Evolutionary conservation across 495 filamentous ascomycete species (phyloP), one percentile per base, ranked within the genome.

Genomic region (Emericellopsis terricola): DNA sequence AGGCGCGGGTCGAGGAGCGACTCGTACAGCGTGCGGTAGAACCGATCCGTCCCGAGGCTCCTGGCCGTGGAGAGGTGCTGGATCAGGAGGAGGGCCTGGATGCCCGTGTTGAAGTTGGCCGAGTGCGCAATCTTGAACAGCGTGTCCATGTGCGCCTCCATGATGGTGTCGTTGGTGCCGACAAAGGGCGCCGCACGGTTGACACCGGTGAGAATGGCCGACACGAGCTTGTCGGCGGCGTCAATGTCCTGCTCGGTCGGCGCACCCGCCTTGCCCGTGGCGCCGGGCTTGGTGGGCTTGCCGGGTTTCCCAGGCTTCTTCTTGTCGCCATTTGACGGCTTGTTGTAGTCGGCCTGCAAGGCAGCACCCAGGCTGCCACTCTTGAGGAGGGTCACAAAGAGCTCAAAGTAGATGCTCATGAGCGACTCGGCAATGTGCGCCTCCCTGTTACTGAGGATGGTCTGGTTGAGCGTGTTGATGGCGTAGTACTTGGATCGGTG

Each of bases 101-200:
- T 81, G 48, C 83, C 86, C 6, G 91, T 97, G 59, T 94, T 96
- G 64, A 97, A 96, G 50, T 96, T 97, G 9, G 89, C 83, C 0
- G 89, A 94, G 52, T 97, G 87, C 1, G 89, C 91, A 41, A 97
- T 86, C 42, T 71, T 69, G 65, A 94, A 97, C 19, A 97, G 61
- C 3, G 85, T 92, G 48, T 94, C 81, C 38, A 96, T 69, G 41
- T 96, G 86, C 38, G 76, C 77, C 41, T 87, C 79, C 37, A 94
- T 68, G 19, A 69, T 71, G 24, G 68, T 68, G 39, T 81, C 71
- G 41, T 91, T 81, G 2, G 78, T 69, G 42, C 76, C 75, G 3
- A 85, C 76, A 55, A 91, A 97, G 2, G 89, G 89, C 45, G 93
- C 83, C 11, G 91, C 86, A 38, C 89, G 80, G 49, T 96, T 96